These are phyloP conservation scores for Bimuria novae-zelandiae DNA, from an alignment of 2,329 filamentous ascomycete genomes.

Conservation along the genomic window DNA sequence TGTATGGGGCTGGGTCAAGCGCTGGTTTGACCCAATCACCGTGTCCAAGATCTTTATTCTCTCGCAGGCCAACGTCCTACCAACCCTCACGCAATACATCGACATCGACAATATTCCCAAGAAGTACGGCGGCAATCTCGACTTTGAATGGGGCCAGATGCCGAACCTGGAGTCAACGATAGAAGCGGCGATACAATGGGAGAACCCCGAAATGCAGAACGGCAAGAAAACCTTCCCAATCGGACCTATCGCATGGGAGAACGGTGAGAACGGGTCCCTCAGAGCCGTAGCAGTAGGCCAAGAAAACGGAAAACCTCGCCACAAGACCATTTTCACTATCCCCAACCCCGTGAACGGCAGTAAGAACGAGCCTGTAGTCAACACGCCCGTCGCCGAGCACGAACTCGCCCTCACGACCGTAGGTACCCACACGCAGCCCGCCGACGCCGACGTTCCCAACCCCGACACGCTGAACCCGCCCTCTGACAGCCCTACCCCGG, in stretches of 20 bases:
- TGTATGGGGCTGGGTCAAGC: slow-evolving; percentile 93
- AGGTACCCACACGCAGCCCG: slow-evolving; percentile 46
- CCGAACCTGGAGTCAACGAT: slow-evolving; percentile 68
- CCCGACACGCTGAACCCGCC: slow-evolving; percentile 22
- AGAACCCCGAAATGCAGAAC: slow-evolving; percentile 33
- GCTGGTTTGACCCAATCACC: slow-evolving; percentile 88
- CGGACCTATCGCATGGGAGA: slow-evolving; percentile 55
- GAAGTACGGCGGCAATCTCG: slow-evolving; percentile 84
- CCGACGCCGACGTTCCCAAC: slow-evolving; percentile 25
- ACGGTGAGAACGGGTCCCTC: slow-evolving; percentile 48
- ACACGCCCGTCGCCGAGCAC: slow-evolving; percentile 32
- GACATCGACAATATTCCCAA: slow-evolving; percentile 83
- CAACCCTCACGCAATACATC: slow-evolving; percentile 80
- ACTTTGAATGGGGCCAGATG: slow-evolving; percentile 78
- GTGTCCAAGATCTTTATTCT: slow-evolving; percentile 93
- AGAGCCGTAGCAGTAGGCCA: slow-evolving; percentile 52
- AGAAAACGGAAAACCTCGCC: slow-evolving; percentile 48
- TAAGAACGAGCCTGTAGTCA: slow-evolving; percentile 28
- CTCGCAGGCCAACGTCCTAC: slow-evolving; percentile 69
- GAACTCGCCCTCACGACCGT: slow-evolving; percentile 37
- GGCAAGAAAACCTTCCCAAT: slow-evolving; percentile 50
- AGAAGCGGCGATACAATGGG: slow-evolving; percentile 50
- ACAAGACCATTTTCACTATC: slow-evolving; percentile 47
- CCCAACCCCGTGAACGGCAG: slow-evolving; percentile 35
- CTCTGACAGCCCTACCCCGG: slow-evolving; percentile 25